Conservation (phyloP, 148 eudicot species). For the Chenopodium formosanum region DNA sequence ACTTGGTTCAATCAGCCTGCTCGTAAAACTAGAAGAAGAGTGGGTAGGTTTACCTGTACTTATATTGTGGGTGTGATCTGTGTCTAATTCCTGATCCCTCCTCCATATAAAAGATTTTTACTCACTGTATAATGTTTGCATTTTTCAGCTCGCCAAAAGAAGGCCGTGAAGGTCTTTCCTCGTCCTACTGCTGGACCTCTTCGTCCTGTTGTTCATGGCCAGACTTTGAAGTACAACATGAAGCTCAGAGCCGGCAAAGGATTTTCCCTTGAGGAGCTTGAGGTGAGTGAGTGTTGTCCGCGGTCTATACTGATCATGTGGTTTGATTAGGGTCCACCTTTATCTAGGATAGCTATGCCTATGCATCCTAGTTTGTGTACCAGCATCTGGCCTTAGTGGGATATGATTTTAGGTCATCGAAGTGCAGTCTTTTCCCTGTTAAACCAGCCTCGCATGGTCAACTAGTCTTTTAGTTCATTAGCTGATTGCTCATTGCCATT, state of each 20-base stretch:
- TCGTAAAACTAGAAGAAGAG: slow-evolving; percentile 51
- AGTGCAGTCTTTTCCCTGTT: neutral
- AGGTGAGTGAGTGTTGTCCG: slow-evolving; percentile 24
- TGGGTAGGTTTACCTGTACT: slow-evolving; percentile 37
- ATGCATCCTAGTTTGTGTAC: neutral
- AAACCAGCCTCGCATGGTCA: too few species aligned
- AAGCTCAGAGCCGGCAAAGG: slow-evolving; percentile 52
- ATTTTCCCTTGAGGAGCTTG: slow-evolving; percentile 64
- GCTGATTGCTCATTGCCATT: neutral
- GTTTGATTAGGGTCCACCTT: neutral
- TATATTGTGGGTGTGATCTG: slow-evolving; percentile 21
- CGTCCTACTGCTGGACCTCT: slow-evolving; percentile 67
- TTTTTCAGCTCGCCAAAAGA: slow-evolving; percentile 55
- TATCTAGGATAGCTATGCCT: neutral
- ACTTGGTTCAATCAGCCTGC: slow-evolving; percentile 75
- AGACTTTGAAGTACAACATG: slow-evolving; percentile 55
- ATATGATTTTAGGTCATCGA: neutral
- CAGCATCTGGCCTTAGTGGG: neutral
- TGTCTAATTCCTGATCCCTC: neutral
- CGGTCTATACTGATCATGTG: neutral
- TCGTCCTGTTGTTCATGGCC: slow-evolving; percentile 68
- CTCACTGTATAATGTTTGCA: neutral
- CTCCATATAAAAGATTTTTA: too few species aligned
- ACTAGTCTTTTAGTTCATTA: neutral
- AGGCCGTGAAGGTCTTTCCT: slow-evolving; percentile 74